A percentile compares a stretch with the other conserved stretches of the same genome.
Conservation (phyloP, 192 early-diverging fungal species). For the Podila minutissima region DNA sequence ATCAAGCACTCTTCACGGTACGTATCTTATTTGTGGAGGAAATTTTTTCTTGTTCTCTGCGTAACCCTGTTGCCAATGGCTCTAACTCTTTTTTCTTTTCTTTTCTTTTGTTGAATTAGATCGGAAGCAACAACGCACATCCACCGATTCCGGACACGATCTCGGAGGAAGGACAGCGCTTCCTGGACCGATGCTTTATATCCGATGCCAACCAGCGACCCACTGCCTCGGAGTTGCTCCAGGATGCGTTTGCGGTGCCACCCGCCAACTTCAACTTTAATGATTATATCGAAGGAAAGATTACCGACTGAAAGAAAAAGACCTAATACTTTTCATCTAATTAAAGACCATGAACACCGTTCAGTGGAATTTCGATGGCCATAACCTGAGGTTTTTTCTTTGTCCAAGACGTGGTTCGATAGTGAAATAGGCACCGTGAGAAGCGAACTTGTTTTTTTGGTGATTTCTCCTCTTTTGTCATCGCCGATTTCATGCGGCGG, state of each 20-base stretch:
- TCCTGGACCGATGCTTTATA: conserved; percentile 80
- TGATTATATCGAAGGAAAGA: conserved; percentile 49
- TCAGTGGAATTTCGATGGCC: no score
- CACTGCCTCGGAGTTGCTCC: conserved; percentile 77
- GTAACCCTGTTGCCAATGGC: not conserved
- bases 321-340: not conserved
- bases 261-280: conserved; percentile 61
- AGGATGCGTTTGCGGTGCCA: conserved; percentile 76
- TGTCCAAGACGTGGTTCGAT: no score
- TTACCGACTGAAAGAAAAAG: conserved; percentile 21
- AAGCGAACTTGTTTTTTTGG: no score
- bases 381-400: no score
- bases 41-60: not conserved
- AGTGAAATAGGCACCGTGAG: no score
- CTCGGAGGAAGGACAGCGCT: conserved; percentile 73
- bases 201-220: conserved; percentile 83
- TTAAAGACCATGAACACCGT: no score
- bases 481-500: no score
- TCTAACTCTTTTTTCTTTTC: conserved; percentile 7
- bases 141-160: conserved; percentile 85
- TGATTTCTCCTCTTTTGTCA: no score
- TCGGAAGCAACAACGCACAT: conserved; percentile 77
- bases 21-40: not conserved
- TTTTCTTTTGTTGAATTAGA: conserved; percentile 67
- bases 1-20: conserved; percentile 67